Base-by-base conservation (phyloP, 2,329 filamentous ascomycete species). In the Cladosporium sp. region DNA sequence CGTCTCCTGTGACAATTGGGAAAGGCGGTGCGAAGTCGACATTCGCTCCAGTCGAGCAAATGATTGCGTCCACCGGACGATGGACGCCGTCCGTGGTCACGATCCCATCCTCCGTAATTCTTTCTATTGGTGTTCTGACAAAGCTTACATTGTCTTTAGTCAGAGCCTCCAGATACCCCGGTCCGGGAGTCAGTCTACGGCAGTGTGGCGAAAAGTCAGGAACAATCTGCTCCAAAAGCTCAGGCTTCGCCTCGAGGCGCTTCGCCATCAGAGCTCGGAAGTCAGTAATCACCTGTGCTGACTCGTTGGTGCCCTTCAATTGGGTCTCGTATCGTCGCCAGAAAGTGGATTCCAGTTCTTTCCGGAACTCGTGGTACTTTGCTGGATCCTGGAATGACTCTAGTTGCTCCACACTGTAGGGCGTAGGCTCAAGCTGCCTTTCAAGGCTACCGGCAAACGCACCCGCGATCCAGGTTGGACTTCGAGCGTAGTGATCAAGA, bases 401-500 rank as follows among this genome's bases (percentile, higher is more conserved):
- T 3, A 81, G 79, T 62, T 87, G 81, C 24, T 88, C 85, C 1
- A 83, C 70, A 0, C 80, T 76, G 69, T 85, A 87, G 0, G 81
- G 80, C 51, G 88, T 87, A 0, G 87, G 82, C 34, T 83, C 84
- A 0, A 86, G 78, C 32, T 83, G 84, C 34, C 86, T 83, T 57
- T 80, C 74, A 24, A 70, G 44, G 70, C 84, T 78, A 65, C 85
- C 78, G 44, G 85, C 82, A 76, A 87, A 89, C 0, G 86, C 86
- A 1, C 85, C 82, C 0, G 88, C 86, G 34, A 91, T 86, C 89
- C 89, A 92, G 0, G 88, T 91, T 32, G 81, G 84, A 69, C 85
- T 88, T 11, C 89, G 80, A 1, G 84, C 86, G 69, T 90, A 91
- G 74, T 90, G 87, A 68, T 90, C 87, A 0, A 91, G 78, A 1